A percentile compares a stretch with the other conserved stretches of the same genome.
These are phyloP conservation scores for Pythium dissimile DNA, from an alignment of 352 stramenopile species.

Conservation along the genomic window DNA sequence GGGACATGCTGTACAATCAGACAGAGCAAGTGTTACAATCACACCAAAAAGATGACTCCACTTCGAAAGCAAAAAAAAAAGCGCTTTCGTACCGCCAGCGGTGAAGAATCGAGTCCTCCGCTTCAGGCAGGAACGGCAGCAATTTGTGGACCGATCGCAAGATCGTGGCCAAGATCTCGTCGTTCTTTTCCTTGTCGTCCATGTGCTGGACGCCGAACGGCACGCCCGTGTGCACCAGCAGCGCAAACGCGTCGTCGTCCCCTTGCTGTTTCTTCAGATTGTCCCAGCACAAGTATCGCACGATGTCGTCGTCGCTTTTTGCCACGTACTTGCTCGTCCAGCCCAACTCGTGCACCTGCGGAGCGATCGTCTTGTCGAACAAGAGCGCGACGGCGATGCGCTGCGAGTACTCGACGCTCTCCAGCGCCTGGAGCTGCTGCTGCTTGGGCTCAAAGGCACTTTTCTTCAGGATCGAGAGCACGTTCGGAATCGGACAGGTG, in stretches of 20 bases:
- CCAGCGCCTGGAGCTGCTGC: conserved; percentile 31
- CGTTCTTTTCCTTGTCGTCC: conserved; percentile 46
- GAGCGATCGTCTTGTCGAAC: conserved; percentile 42
- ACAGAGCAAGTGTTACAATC: not conserved
- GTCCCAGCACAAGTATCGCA: conserved; percentile 80
- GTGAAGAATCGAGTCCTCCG: conserved; percentile 49
- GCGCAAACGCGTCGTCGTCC: conserved; percentile 16
- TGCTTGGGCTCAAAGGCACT: conserved; percentile 33
- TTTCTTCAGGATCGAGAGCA: conserved; percentile 53
- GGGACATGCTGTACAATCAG: conserved; percentile 42
- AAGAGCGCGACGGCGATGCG: conserved; percentile 63
- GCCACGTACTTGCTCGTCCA: conserved; percentile 70
- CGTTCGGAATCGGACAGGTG: conserved; percentile 59
- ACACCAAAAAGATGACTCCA: no score
- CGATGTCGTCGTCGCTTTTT: conserved; percentile 47
- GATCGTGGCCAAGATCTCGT: conserved; percentile 52
- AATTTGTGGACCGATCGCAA: conserved; percentile 45
- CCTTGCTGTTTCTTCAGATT: conserved; percentile 52
- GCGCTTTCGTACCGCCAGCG: conserved; percentile 49
- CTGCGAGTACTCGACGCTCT: conserved; percentile 59
- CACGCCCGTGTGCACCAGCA: conserved; percentile 71
- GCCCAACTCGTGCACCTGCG: conserved; percentile 34
- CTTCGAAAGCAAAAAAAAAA: not conserved
- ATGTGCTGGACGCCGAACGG: conserved; percentile 55
- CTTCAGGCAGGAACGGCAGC: conserved; percentile 47